A percentile compares a stretch with the other conserved stretches of the same genome.
Conservation (phyloP, 257 asterid species). For the Solanum pinnatisectum region DNA sequence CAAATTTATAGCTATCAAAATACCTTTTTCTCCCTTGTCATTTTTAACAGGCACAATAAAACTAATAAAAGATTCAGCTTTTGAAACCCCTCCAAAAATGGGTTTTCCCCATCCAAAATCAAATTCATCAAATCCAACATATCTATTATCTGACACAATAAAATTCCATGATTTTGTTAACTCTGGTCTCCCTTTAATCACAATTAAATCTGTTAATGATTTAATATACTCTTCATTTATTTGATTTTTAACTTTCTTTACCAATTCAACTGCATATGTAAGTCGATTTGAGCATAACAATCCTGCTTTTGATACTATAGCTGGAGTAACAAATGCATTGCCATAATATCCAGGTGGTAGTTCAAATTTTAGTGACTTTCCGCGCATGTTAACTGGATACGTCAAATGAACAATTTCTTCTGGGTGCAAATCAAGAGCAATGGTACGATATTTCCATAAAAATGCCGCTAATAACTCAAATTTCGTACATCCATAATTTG, state of each 20-base stretch:
- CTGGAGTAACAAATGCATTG: slow-evolving; percentile 3
- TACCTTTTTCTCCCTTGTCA: not conserved
- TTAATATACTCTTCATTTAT: not conserved
- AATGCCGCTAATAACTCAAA: not conserved
- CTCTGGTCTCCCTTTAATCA: not conserved
- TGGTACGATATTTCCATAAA: slow-evolving; percentile 9
- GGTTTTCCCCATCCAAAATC: slow-evolving; percentile 11
- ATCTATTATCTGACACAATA: not conserved
- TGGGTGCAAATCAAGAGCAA: not conserved
- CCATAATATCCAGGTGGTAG: slow-evolving; percentile 8
- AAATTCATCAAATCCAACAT: not conserved
- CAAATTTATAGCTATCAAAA: not conserved
- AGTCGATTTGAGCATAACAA: not conserved
- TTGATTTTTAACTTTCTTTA: not conserved
- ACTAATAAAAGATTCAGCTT: not conserved
- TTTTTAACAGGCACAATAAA: not conserved
- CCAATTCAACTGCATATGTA: not conserved
- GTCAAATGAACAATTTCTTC: not conserved
- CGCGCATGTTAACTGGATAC: not conserved
- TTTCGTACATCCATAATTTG: not conserved
- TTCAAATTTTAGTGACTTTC: not conserved
- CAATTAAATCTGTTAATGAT: too few relatives aligned
- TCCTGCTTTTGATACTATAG: not conserved
- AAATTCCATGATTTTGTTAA: not conserved
- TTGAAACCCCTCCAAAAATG: not conserved